These are phyloP conservation scores for Danielia oregonensis DNA, from an alignment of 805 yeast genomes.

Conservation along the genomic window DNA sequence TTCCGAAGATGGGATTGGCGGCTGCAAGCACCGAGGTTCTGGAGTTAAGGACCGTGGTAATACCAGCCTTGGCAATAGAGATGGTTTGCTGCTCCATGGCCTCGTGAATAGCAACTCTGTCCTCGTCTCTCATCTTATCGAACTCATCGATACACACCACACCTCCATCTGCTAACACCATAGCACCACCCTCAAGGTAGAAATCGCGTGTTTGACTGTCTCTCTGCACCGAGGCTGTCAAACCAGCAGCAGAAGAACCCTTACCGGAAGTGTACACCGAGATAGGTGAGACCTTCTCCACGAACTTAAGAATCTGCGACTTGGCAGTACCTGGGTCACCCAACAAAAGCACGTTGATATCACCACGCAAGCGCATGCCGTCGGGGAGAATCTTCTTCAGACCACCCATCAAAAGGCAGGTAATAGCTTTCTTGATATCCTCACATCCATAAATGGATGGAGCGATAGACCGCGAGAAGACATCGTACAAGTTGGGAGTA, in stretches of 20 bases:
- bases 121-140: constrained; percentile 99
- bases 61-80: constrained; percentile 98
- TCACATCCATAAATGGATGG: constrained; percentile 94
- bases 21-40: constrained; percentile 97
- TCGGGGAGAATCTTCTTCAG: constrained; percentile 90
- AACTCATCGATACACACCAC: constrained; percentile 99
- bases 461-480: constrained; percentile 85
- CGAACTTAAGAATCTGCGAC: constrained; percentile 92
- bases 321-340: constrained; percentile 99
- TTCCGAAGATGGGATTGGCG: constrained; percentile 95
- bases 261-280: constrained; percentile 97
- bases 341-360: constrained; percentile 82
- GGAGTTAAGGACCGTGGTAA: constrained; percentile 92
- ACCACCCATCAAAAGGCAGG: constrained; percentile 92
- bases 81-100: constrained; percentile 99
- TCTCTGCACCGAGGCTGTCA: constrained; percentile 96
- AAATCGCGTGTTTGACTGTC: constrained; percentile 86
- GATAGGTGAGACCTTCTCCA: constrained; percentile 91
- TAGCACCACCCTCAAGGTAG: constrained; percentile 98
- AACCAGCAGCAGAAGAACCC: constrained; percentile 99
- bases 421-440: constrained; percentile 90
- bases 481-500: constrained; percentile 78
- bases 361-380: constrained; percentile 96
- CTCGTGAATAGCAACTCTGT: constrained; percentile 97
- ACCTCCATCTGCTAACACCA: constrained; percentile 99